A percentile compares a stretch with the other conserved stretches of the same genome.
Evolutionary conservation across 441 rosid species (phyloP).

Genomic region (Arabidopsis lyrata): DNA sequence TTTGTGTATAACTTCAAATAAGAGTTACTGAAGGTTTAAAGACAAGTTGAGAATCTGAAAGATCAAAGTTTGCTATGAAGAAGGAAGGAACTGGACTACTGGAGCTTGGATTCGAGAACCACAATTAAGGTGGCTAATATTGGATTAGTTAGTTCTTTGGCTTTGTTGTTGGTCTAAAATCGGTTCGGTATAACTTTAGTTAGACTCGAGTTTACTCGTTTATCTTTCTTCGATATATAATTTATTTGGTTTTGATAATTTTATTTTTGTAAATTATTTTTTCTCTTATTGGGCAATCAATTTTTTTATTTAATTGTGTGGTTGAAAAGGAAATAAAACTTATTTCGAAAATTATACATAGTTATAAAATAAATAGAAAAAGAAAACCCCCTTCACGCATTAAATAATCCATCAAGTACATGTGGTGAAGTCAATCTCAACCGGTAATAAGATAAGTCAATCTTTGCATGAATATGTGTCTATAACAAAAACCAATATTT

Average conservation of each 20-base stretch:
- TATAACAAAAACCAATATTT: conserved; percentile 6
- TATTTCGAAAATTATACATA: not conserved
- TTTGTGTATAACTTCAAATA: not conserved
- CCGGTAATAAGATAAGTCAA: conserved; percentile 30
- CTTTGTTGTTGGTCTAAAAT: not conserved
- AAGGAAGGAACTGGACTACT: not conserved
- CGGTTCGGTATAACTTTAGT: not conserved
- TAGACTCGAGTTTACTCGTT: not conserved
- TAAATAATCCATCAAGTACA: conserved; percentile 33
- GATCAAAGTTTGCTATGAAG: not conserved
- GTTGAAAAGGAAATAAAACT: not conserved
- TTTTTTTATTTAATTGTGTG: not conserved
- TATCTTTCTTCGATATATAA: not conserved
- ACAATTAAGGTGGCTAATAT: not conserved
- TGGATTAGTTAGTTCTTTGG: not conserved
- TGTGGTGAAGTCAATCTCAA: conserved; percentile 25
- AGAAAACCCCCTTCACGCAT: not conserved
- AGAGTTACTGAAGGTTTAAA: not conserved
- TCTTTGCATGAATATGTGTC: conserved; percentile 19
- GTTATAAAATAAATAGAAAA: not conserved
- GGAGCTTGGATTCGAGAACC: not conserved
- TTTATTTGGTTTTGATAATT: no score
- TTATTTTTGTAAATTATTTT: no score
- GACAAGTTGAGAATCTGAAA: not conserved
- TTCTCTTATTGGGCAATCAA: no score